Evolutionary conservation across 164 flowering plant species (phyloP).

Genomic region (Aristolochia fimbriata): DNA sequence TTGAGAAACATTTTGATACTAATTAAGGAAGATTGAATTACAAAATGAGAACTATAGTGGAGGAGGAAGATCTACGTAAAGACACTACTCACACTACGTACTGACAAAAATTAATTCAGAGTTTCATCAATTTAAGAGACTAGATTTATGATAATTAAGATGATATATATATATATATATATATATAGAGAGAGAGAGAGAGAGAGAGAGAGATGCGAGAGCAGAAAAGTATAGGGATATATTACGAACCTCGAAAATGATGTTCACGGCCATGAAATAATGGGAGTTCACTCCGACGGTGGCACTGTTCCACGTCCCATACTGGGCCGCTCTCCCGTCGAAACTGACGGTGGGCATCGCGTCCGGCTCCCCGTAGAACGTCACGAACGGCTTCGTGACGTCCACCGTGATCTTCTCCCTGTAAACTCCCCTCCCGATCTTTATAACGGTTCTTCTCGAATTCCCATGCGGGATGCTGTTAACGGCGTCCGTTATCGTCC

Average conservation of each 20-base stretch:
- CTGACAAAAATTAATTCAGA: too few species aligned
- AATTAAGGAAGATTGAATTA: too few species aligned
- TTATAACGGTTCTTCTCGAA: conserved; percentile 23
- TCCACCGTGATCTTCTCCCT: conserved; percentile 43
- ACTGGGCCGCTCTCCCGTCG: conserved; percentile 29
- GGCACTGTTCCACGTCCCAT: conserved; percentile 44
- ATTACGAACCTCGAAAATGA: conserved; percentile 28
- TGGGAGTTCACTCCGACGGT: conserved; percentile 36
- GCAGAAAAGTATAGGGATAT: too few species aligned
- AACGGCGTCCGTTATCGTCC: conserved; percentile 44
- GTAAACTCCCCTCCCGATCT: conserved; percentile 39
- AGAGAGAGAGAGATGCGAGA: too few species aligned
- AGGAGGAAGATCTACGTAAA: too few species aligned
- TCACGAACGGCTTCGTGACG: conserved; percentile 32
- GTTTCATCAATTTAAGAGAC: too few species aligned
- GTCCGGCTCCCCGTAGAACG: conserved; percentile 30
- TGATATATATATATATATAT: too few species aligned
- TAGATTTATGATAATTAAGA: too few species aligned
- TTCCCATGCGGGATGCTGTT: conserved; percentile 37
- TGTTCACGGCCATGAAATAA: conserved; percentile 41
- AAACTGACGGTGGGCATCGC: conserved; percentile 24
- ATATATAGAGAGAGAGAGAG: too few species aligned
- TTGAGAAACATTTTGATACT: too few species aligned
- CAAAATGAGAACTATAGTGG: too few species aligned
- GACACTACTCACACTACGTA: too few species aligned